Evolutionary conservation across 176 grass and related monocot species (phyloP).

Genomic region (Paspalum vaginatum): DNA sequence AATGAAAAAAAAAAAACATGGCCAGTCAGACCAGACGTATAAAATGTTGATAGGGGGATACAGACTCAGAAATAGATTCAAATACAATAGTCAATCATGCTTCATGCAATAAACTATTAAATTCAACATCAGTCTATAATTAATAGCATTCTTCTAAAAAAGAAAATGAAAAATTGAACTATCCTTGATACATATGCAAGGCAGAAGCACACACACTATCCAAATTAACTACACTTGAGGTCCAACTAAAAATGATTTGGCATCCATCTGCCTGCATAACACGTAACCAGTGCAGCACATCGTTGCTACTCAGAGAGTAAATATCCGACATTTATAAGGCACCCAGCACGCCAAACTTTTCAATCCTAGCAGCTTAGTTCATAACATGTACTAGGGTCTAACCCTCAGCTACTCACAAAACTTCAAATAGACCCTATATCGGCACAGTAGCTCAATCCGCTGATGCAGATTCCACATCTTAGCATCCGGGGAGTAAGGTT

Average conservation of each 20-base stretch:
- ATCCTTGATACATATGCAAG: slow-evolving; percentile 1
- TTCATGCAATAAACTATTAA: not conserved
- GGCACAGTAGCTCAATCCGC: not conserved
- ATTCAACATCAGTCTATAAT: not conserved
- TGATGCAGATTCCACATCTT: slow-evolving; percentile 8
- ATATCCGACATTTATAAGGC: not conserved
- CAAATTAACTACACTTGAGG: not conserved
- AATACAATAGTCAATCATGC: not conserved
- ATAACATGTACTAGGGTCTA: not conserved
- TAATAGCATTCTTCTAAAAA: not conserved
- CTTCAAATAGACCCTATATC: not conserved
- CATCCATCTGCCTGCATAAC: not conserved
- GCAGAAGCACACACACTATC: not conserved
- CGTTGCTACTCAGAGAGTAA: not conserved
- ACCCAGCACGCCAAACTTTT: not conserved
- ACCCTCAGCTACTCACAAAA: not conserved
- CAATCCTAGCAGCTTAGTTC: not conserved
- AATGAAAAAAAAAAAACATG: not conserved
- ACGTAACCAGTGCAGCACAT: not conserved
- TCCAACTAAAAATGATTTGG: not conserved
- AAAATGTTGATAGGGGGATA: not conserved
- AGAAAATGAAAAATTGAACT: not conserved
- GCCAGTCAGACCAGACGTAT: not conserved
- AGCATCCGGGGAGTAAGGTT: not conserved
- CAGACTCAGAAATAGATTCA: not conserved